Conservation (phyloP, 768 basidiomycete species). For the Psilocybe sp. region DNA sequence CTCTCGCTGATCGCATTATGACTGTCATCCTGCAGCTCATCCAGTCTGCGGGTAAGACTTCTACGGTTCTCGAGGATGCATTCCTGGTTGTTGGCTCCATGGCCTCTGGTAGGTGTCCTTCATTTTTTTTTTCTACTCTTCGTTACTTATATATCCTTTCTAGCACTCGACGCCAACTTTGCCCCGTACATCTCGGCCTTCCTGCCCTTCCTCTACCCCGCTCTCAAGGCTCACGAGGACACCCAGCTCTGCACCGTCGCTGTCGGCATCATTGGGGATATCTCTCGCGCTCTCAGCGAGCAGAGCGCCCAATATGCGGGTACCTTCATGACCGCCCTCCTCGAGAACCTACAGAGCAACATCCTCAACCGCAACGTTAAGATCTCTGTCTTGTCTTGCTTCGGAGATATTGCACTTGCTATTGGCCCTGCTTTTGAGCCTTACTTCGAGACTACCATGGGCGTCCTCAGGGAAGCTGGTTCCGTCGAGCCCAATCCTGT, state of each 20-base stretch:
- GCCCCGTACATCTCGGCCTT: constrained; percentile 82
- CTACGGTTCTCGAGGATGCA: constrained; percentile 93
- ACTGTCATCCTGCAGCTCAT: constrained; percentile 84
- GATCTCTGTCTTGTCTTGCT: constrained; percentile 92
- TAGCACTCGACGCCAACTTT: constrained; percentile 77
- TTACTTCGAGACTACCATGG: constrained; percentile 88
- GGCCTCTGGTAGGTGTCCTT: constrained; percentile 53
- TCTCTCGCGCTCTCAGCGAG: constrained; percentile 91
- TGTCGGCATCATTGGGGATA: constrained; percentile 93
- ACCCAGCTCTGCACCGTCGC: constrained; percentile 94
- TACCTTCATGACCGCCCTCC: constrained; percentile 87
- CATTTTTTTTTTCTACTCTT: constrained; percentile 1
- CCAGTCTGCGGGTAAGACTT: constrained; percentile 84
- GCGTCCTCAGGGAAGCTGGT: constrained; percentile 88
- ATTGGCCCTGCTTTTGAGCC: constrained; percentile 85
- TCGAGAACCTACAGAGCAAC: constrained; percentile 89
- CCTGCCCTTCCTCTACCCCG: constrained; percentile 82
- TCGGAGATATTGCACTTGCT: constrained; percentile 95
- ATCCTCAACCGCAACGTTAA: constrained; percentile 93
- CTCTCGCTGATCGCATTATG: constrained; percentile 94
- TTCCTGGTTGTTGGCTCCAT: constrained; percentile 92
- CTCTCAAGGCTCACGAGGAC: constrained; percentile 91
- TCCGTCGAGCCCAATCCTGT: constrained; percentile 85
- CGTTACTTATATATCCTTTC: background rate
- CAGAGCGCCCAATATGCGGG: constrained; percentile 79